Conservation (phyloP, 192 early-diverging fungal species). For the Coemansia sp. region DNA sequence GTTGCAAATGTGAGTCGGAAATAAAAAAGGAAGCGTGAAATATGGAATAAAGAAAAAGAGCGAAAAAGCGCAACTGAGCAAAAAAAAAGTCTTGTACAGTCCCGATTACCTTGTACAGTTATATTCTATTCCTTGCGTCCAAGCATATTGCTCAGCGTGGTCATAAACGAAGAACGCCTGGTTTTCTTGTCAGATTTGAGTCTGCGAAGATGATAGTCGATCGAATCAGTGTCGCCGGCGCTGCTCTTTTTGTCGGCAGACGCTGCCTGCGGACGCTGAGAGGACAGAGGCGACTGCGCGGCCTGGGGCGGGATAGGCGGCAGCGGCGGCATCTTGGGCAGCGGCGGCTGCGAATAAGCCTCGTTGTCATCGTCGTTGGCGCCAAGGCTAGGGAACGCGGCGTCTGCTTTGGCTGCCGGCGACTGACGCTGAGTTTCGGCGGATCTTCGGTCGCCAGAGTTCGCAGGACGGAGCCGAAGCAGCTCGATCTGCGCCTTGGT, state of each 20-base stretch:
- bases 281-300: conserved; percentile 9
- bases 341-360: conserved; percentile 14
- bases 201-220: conserved; percentile 40
- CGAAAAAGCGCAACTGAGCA: not conserved
- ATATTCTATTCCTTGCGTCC: conserved; percentile 27
- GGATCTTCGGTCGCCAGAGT: not conserved
- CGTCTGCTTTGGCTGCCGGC: no score
- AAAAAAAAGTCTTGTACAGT: not conserved
- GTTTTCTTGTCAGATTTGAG: conserved; percentile 29
- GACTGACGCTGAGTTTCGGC: no score
- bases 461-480: conserved; percentile 21
- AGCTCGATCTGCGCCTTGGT: conserved; percentile 25
- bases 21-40: no score
- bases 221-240: conserved; percentile 32
- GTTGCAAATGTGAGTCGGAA: not conserved
- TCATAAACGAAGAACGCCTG: conserved; percentile 49
- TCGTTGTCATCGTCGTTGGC: not conserved
- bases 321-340: conserved; percentile 38
- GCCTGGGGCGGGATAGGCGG: conserved; percentile 5
- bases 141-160: conserved; percentile 48
- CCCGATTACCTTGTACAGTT: no score
- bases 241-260: not conserved
- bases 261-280: not conserved
- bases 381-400: not conserved
- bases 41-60: not conserved